Base-by-base conservation (phyloP, 305 asterid species). In the Rubia balearica region DNA sequence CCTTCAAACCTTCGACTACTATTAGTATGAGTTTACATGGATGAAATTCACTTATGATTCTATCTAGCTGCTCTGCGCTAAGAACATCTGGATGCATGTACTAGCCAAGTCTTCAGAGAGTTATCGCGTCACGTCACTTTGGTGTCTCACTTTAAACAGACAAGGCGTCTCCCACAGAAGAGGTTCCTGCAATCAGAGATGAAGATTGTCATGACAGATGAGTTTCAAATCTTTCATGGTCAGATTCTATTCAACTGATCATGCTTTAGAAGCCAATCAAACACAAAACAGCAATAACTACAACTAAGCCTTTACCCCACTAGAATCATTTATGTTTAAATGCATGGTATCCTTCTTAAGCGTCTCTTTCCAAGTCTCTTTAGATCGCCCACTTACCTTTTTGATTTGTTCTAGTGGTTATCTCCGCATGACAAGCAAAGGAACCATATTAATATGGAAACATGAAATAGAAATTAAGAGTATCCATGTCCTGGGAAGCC, bases 161-260 rank as follows among this genome's bases (percentile, higher is more conserved):
- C 76, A 0, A 78, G 81, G 69, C 66, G 77, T 73, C 88, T 82
- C 60, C 95, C 88, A 13, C 91, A 88, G 79, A 83, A 86, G 65
- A 83, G 67, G 75, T 79, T 83, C 80, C 95, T 88, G 86, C 84
- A 85, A 62, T 48, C 17, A 74, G 40, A 51, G 8, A 45, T 21
- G 57, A 68, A 68, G 13, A 38, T 38, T 11, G 60, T 61, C 36
- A 27, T 27, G 41, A 8, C 42, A 27, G 65, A 61, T 10, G 5
- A 36, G 63, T 6, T 38, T 7, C 10, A 48, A 30, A 14, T 62
- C 71, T 30, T 53, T 19, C 38, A 19, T 12, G 17, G 5, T 27
- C 65, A 60, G 30, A n/a, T 38, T 27, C 57, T 7, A 42, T 0
- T 27, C 61, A 21, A 21, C 14, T 59, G 46, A 48, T 61, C 17